phyloP scores from a whole-genome alignment of 257 asterid genomes.

The Solanum chilense region DNA sequence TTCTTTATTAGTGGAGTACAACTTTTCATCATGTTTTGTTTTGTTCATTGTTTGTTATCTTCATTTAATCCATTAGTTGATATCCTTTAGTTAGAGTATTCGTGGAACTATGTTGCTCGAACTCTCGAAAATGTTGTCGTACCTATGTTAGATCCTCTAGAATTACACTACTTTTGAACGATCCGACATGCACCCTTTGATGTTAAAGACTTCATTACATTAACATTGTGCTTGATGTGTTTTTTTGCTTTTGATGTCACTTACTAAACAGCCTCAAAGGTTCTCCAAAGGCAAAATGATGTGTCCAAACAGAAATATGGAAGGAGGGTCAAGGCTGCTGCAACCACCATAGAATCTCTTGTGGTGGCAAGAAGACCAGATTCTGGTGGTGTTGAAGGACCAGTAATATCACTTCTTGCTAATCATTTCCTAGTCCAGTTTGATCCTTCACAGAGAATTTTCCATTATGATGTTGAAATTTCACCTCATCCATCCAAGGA shows the following conservation, averaged over 20 bases:
- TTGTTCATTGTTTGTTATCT: not conserved
- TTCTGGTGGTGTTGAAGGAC: conserved; percentile 86
- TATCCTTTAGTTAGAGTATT: not conserved
- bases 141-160: not conserved
- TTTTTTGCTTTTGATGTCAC: not conserved
- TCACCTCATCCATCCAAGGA: conserved; percentile 78
- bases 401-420: conserved; percentile 54
- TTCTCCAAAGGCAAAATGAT: conserved; percentile 18
- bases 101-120: not conserved
- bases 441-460: conserved; percentile 49
- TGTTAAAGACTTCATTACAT: not conserved
- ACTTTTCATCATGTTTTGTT: not conserved
- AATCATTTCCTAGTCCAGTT: conserved; percentile 79
- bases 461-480: conserved; percentile 88
- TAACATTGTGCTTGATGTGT: not conserved
- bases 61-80: not conserved
- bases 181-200: not conserved
- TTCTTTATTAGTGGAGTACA: not conserved
- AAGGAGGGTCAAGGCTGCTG: conserved; percentile 18
- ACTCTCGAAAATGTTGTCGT: not conserved
- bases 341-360: conserved; percentile 15
- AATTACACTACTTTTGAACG: not conserved
- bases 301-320: conserved; percentile 16
- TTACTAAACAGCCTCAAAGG: not conserved
- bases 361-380: conserved; percentile 86